These are phyloP conservation scores for Populus tomentosa DNA, from an alignment of 441 rosid species.

Conservation along the genomic window DNA sequence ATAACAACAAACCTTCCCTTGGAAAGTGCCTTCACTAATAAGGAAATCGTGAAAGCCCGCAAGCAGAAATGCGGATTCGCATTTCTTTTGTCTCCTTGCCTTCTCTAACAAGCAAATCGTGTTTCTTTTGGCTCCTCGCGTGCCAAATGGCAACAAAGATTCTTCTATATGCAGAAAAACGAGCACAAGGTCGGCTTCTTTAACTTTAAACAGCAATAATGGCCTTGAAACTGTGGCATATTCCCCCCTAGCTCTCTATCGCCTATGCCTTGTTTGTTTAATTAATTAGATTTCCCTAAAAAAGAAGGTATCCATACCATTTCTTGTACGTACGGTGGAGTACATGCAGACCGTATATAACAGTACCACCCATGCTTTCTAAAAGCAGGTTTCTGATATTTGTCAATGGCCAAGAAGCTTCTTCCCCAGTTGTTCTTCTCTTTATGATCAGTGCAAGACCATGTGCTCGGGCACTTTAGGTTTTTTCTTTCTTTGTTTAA, in stretches of 20 bases:
- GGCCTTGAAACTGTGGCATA: conserved; percentile 16
- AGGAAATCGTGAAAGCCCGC: not conserved
- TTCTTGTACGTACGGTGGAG: not conserved
- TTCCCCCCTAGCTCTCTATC: too few relatives aligned
- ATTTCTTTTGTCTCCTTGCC: not conserved
- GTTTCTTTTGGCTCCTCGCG: not conserved
- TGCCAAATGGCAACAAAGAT: not conserved
- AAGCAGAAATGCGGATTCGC: not conserved
- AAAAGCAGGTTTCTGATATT: not conserved
- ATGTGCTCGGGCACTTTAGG: conserved; percentile 4
- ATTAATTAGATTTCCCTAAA: not conserved
- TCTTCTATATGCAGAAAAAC: not conserved
- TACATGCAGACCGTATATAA: not conserved
- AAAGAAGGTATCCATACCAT: not conserved
- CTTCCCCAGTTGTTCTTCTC: conserved; percentile 2
- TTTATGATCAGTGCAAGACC: not conserved
- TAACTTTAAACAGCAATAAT: conserved; percentile 9
- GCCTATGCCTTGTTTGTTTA: not conserved
- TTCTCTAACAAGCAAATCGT: too few relatives aligned
- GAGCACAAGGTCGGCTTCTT: conserved; percentile 6
- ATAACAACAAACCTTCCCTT: too few relatives aligned
- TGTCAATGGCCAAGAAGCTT: not conserved
- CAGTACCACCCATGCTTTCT: not conserved
- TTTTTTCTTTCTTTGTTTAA: not conserved
- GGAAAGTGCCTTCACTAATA: not conserved